phyloP scores from a whole-genome alignment of 1,284 basidiomycete species.

The Moesziomyces antarcticus region DNA sequence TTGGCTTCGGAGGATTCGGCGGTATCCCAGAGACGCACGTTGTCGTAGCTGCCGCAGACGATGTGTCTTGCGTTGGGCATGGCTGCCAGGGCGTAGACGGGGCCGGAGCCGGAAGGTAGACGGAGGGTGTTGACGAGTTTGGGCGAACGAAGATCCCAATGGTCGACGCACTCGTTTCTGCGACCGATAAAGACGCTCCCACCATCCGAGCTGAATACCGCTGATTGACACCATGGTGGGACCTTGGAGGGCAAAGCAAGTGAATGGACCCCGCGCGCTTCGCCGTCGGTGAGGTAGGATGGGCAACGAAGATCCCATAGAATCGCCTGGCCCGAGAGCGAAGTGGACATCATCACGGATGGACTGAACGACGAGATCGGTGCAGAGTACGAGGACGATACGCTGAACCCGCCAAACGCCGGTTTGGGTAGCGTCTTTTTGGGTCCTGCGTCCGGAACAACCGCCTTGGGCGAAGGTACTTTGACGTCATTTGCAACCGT shows the following conservation, averaged over 20 bases:
- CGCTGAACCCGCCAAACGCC: conserved; percentile 56
- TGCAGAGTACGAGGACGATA: conserved; percentile 59
- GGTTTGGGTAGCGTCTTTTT: conserved; percentile 56
- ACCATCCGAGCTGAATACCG: conserved; percentile 84
- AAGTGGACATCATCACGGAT: conserved; percentile 87
- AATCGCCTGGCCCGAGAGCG: conserved; percentile 90
- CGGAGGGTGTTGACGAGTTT: conserved; percentile 73
- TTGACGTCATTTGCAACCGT: too few species aligned
- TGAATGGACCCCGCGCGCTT: conserved; percentile 76
- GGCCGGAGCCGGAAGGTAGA: conserved; percentile 88
- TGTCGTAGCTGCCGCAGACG: conserved; percentile 90
- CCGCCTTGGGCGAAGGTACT: background rate
- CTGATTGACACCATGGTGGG: conserved; percentile 87
- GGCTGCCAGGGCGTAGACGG: conserved; percentile 87
- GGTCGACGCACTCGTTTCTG: conserved; percentile 88
- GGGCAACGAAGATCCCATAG: conserved; percentile 87
- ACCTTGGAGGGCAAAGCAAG: conserved; percentile 88
- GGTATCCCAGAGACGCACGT: conserved; percentile 92
- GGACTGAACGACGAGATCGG: conserved; percentile 74
- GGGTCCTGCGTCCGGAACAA: background rate
- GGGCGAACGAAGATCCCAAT: conserved; percentile 81
- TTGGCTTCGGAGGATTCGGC: conserved; percentile 73
- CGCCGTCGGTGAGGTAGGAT: conserved; percentile 69
- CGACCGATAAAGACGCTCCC: conserved; percentile 89
- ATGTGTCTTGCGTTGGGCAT: conserved; percentile 91